A percentile compares a stretch with the other conserved stretches of the same genome.
phyloP scores from a whole-genome alignment of 2,329 filamentous ascomycete species.

The Penicillium frequentans region DNA sequence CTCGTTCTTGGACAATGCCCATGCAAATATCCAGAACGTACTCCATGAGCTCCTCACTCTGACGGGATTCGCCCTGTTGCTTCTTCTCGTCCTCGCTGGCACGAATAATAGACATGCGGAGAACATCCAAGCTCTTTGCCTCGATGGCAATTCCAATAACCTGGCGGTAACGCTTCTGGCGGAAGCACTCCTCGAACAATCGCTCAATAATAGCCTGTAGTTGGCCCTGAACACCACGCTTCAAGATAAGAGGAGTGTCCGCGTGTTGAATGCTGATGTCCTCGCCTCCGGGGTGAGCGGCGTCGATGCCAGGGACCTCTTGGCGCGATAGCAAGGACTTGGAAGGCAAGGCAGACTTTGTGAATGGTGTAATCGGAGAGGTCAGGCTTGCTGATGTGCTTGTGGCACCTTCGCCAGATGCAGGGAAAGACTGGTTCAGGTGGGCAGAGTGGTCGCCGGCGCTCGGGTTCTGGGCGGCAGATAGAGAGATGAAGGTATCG shows the following conservation, averaged over 20 bases:
- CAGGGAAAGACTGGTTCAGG: conserved; percentile 76
- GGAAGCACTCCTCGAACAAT: conserved; percentile 86
- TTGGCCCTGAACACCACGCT: conserved; percentile 73
- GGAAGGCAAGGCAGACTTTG: conserved; percentile 86
- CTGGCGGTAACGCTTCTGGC: conserved; percentile 84
- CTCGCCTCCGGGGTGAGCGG: conserved; percentile 56
- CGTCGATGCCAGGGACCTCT: conserved; percentile 62
- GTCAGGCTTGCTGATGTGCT: conserved; percentile 67
- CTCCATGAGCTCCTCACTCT: conserved; percentile 91
- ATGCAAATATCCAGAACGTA: conserved; percentile 95
- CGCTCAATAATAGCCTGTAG: conserved; percentile 82
- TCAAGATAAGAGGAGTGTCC: conserved; percentile 64
- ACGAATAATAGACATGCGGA: conserved; percentile 81
- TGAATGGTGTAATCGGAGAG: conserved; percentile 92
- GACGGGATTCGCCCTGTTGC: conserved; percentile 57
- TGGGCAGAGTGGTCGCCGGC: conserved; percentile 59
- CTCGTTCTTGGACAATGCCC: conserved; percentile 93
- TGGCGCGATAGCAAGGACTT: conserved; percentile 91
- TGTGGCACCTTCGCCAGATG: conserved; percentile 63
- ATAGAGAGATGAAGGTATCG: conserved; percentile 91
- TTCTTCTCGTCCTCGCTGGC: conserved; percentile 84
- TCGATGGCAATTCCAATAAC: conserved; percentile 97
- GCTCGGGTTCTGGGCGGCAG: conserved; percentile 58
- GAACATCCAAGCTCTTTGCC: conserved; percentile 84
- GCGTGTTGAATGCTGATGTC: conserved; percentile 56